Percentiles rank a stretch among this genome's conserved stretches.
phyloP scores from a whole-genome alignment of 164 flowering plant species.

The Tinospora cordifolia region DNA sequence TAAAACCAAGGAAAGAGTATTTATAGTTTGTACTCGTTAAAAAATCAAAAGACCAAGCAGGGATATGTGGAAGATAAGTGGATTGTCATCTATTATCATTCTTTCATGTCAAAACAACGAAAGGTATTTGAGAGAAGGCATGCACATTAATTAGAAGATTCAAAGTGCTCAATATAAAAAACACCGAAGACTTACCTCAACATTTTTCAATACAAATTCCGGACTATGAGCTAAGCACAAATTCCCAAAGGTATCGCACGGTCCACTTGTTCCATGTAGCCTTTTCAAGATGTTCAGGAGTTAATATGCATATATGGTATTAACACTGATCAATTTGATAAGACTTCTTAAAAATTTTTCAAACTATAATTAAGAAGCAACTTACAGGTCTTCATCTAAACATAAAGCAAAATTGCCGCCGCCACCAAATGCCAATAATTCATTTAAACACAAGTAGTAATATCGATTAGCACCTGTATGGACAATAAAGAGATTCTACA shows the following conservation, averaged over 20 bases:
- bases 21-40: background rate
- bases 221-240: slow-evolving; percentile 68
- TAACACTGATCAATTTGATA: background rate
- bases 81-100: no score
- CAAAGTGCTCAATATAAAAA: background rate
- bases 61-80: no score
- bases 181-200: slow-evolving; percentile 53
- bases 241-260: slow-evolving; percentile 90
- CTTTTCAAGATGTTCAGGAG: slow-evolving; percentile 30
- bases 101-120: no score
- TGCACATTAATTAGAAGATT: background rate
- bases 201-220: slow-evolving; percentile 85
- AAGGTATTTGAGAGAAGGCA: no score
- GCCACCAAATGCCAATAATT: slow-evolving; percentile 82
- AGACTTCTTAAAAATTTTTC: background rate
- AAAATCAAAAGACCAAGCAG: background rate
- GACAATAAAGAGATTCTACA: background rate
- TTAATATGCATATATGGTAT: background rate
- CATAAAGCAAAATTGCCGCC: slow-evolving; percentile 84
- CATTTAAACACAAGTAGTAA: slow-evolving; percentile 77
- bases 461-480: slow-evolving; percentile 76
- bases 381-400: slow-evolving; percentile 91
- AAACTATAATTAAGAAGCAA: slow-evolving; percentile 6
- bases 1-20: background rate
- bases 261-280: slow-evolving; percentile 87